Evolutionary conservation across 2,329 filamentous ascomycete genomes (phyloP).

Genomic region (Fusarium clavum): DNA sequence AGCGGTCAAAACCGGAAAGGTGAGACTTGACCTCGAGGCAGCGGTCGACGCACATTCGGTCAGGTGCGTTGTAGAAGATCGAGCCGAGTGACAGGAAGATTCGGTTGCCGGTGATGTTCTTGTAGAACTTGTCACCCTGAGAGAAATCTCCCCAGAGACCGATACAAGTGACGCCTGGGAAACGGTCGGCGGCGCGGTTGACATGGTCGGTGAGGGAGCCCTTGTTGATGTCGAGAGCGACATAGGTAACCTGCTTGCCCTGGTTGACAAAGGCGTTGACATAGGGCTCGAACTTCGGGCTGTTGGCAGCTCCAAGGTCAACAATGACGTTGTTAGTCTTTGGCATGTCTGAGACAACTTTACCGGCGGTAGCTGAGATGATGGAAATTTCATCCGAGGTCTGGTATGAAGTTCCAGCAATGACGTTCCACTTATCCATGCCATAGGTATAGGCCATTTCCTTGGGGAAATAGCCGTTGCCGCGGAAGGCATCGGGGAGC

Average conservation of each 20-base stretch:
- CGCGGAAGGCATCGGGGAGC: conserved; percentile 14
- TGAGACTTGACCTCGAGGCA: conserved; percentile 20
- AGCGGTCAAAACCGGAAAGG: conserved; percentile 1
- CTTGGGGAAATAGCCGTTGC: conserved; percentile 39
- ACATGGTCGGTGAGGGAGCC: conserved; percentile 23
- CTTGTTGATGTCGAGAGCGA: conserved; percentile 30
- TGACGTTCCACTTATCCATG: conserved; percentile 36
- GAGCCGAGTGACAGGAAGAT: conserved; percentile 37
- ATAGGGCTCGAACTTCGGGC: conserved; percentile 40
- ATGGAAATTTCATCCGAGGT: conserved; percentile 29
- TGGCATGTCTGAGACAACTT: conserved; percentile 24
- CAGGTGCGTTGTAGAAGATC: conserved; percentile 38
- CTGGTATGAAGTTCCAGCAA: conserved; percentile 38
- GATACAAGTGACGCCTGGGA: conserved; percentile 15
- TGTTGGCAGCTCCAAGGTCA: conserved; percentile 40
- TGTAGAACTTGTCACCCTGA: conserved; percentile 30
- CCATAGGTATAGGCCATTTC: conserved; percentile 39
- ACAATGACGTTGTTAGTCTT: conserved; percentile 18
- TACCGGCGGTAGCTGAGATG: conserved; percentile 31
- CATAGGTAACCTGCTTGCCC: conserved; percentile 29
- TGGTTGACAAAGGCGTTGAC: conserved; percentile 27
- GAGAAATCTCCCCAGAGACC: conserved; percentile 42
- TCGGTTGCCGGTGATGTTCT: neutral
- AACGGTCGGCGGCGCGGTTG: conserved; percentile 14
- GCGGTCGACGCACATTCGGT: conserved; percentile 30